A percentile compares a stretch with the other conserved stretches of the same genome.
phyloP scores from a whole-genome alignment of 2,329 filamentous ascomycete species.

The Paracorniculantispora psalliotae region DNA sequence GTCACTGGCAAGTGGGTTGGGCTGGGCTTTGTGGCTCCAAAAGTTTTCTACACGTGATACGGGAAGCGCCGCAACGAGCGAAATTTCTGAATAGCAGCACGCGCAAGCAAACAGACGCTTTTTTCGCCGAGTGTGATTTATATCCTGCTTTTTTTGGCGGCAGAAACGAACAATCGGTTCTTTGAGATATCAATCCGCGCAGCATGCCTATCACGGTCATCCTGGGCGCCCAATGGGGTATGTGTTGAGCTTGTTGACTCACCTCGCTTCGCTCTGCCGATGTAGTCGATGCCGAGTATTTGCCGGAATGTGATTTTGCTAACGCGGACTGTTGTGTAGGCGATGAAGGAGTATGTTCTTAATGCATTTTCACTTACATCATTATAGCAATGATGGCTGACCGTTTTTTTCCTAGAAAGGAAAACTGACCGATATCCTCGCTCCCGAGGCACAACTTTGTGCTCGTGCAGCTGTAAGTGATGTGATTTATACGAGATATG shows the following conservation, averaged over 20 bases:
- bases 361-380: not conserved
- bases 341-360: conserved; percentile 1
- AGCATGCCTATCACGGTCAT: conserved; percentile 28
- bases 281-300: conserved; percentile 18
- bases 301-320: not conserved
- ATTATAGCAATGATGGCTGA: not conserved
- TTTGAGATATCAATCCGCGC: not conserved
- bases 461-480: conserved; percentile 29
- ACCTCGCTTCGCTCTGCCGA: not conserved
- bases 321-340: not conserved
- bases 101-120: not conserved
- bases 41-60: not conserved
- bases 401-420: conserved; percentile 25
- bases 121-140: not conserved
- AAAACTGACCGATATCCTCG: conserved; percentile 32
- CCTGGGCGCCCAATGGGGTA: conserved; percentile 36
- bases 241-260: conserved; percentile 8
- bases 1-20: not conserved
- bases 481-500: conserved; percentile 17
- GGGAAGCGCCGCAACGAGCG: not conserved
- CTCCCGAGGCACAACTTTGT: conserved; percentile 27
- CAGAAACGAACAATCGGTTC: not conserved
- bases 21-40: not conserved
- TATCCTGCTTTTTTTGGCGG: not conserved
- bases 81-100: not conserved